Evolutionary conservation across 306 rosid genomes (phyloP).

Genomic region (Cucumis melo): DNA sequence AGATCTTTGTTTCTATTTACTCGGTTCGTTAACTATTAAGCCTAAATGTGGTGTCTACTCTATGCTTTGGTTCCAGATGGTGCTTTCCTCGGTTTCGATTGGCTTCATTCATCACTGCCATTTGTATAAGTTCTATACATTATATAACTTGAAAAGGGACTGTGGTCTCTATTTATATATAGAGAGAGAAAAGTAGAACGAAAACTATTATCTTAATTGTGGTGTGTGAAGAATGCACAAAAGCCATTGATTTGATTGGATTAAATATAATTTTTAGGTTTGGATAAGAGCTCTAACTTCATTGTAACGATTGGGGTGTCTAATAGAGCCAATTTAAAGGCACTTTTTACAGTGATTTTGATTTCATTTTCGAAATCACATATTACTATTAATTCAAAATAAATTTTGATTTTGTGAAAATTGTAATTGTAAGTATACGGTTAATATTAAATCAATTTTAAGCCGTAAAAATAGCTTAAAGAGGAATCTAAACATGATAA

Average conservation of each 20-base stretch:
- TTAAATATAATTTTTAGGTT: not conserved
- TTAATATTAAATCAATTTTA: too few species aligned
- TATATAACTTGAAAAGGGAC: not conserved
- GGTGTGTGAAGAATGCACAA: not conserved
- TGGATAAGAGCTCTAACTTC: not conserved
- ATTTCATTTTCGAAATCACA: too few species aligned
- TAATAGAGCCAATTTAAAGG: too few species aligned
- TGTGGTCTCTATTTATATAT: not conserved
- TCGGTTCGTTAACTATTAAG: not conserved
- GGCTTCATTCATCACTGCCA: not conserved
- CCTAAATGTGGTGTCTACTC: not conserved
- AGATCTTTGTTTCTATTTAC: not conserved
- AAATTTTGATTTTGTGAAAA: too few species aligned
- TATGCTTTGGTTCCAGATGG: not conserved
- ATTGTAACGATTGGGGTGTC: too few species aligned
- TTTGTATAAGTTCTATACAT: not conserved
- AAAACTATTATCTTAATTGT: not conserved
- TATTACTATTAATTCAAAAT: too few species aligned
- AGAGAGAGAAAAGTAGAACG: too few species aligned
- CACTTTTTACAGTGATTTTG: too few species aligned
- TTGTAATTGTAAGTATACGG: too few species aligned
- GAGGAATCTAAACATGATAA: too few species aligned
- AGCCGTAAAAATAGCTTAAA: too few species aligned
- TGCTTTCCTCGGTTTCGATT: not conserved
- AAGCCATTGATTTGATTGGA: not conserved